Base-by-base conservation (phyloP, 108 stramenopile species). In the Mayamaea pseudoterrestris region DNA sequence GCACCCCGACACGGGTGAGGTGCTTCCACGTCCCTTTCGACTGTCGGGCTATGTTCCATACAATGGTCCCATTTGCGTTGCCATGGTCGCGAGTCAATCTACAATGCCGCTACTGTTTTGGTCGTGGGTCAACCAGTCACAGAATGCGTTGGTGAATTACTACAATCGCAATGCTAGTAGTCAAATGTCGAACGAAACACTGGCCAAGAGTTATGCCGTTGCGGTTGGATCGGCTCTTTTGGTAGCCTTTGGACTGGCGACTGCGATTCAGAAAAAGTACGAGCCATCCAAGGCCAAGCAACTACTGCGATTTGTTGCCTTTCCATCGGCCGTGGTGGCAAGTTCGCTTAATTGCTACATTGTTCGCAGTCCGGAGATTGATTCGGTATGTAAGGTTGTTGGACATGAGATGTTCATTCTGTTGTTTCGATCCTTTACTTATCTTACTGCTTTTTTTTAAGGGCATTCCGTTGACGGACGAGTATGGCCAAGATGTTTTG, bases 1-100 rank as follows among this genome's bases (percentile, higher is more conserved):
- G 30, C 95, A 96, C 58, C 95, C 95, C 9, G 91, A 94, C 24
- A 92, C 93, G 9, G 83, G 80, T 14, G 88, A 93, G 50, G 44
- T 71, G 23, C 83, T 95, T 56, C 87, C 90, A 18, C 51, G 65
- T 26, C 83, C 83, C 11, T 84, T 81, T 56, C 78, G 89, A 17
- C 89, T 93, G 85, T 66, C 62, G 5, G 84, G 86, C 14, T 86
- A 90, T 47, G 60, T 93, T 22, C 87, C 87, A 14, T 85, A 60
- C 41, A 93, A 93, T 60, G 83, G 83, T 7, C 83, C 83, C 9
- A 71, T 84, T 30, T 74, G 76, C 42, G 73, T 84, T 1, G 66
- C 73, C 53, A 80, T 80, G 83, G 65, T 84, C 14, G 73, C 73
- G 1, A 56, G 65, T 8, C 55, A 56, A 5, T 63, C 69, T 14